phyloP scores from a whole-genome alignment of 139 green algal genomes.

The Tetraselmis striata region DNA sequence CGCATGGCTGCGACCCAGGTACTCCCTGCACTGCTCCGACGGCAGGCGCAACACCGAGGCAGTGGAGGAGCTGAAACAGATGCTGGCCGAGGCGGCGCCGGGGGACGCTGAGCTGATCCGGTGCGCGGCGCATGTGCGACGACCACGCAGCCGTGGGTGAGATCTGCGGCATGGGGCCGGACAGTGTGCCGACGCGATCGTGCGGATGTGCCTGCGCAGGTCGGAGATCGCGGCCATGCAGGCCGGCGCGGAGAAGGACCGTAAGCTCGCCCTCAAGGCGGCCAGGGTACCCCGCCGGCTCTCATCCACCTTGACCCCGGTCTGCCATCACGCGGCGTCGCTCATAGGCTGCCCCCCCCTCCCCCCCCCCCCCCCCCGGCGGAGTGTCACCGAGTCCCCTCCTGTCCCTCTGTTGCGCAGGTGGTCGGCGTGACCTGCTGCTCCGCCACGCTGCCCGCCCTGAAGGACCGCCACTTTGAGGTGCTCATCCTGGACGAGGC shows the following conservation, averaged over 20 bases:
- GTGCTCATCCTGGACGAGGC: conserved; percentile 76
- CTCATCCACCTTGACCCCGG: too few species aligned
- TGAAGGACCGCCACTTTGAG: conserved; percentile 58
- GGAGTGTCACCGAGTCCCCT: too few species aligned
- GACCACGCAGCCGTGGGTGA: conserved; percentile 3
- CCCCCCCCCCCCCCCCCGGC: too few species aligned
- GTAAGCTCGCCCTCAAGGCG: conserved; percentile 42
- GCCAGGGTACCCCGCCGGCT: conserved; percentile 4
- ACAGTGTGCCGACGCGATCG: neutral
- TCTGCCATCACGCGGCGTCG: too few species aligned
- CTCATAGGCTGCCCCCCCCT: too few species aligned
- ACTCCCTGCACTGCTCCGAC: conserved; percentile 57
- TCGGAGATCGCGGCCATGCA: conserved; percentile 34
- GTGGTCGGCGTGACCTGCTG: conserved; percentile 78
- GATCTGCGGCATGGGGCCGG: neutral
- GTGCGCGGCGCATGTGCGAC: neutral
- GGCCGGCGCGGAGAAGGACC: conserved; percentile 51
- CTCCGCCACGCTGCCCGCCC: conserved; percentile 40
- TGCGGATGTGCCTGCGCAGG: conserved; percentile 14
- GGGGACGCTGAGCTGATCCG: neutral
- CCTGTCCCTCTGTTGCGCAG: conserved; percentile 1
- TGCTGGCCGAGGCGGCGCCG: conserved; percentile 18
- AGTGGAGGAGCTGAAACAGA: conserved; percentile 23
- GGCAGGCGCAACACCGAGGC: conserved; percentile 24
- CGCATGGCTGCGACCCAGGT: neutral